Evolutionary conservation across 2,329 filamentous ascomycete genomes (phyloP).

Genomic region (Exophiala mesophila): DNA sequence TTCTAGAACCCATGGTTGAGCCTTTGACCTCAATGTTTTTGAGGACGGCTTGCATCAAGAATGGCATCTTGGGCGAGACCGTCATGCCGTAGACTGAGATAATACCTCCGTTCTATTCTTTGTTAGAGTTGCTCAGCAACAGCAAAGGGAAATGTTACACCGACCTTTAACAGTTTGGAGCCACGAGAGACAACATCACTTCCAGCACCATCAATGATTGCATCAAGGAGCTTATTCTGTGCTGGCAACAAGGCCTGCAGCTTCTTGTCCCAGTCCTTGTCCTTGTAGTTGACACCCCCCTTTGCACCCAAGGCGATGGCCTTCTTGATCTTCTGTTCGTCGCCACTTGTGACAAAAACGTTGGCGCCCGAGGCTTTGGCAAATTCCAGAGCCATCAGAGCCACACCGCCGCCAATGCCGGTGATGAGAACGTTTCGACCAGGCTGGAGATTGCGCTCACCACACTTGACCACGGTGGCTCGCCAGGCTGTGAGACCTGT

Average conservation of each 20-base stretch:
- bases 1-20: slow-evolving; percentile 83
- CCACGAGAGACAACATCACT: slow-evolving; percentile 73
- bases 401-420: slow-evolving; percentile 89
- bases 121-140: slow-evolving; percentile 2
- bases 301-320: slow-evolving; percentile 67
- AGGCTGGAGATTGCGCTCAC: slow-evolving; percentile 33
- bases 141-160: slow-evolving; percentile 14
- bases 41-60: slow-evolving; percentile 75
- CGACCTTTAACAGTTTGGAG: slow-evolving; percentile 62
- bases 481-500: slow-evolving; percentile 86
- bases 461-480: slow-evolving; percentile 72
- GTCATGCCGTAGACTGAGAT: slow-evolving; percentile 92
- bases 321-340: slow-evolving; percentile 67
- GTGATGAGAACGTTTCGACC: slow-evolving; percentile 79
- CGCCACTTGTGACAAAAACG: slow-evolving; percentile 77
- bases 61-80: slow-evolving; percentile 75
- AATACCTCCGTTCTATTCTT: slow-evolving; percentile 63
- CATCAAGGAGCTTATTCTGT: slow-evolving; percentile 65
- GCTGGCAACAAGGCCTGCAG: slow-evolving; percentile 57
- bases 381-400: slow-evolving; percentile 75
- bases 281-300: slow-evolving; percentile 79
- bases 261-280: slow-evolving; percentile 74
- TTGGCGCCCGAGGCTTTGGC: slow-evolving; percentile 67
- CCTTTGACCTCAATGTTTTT: slow-evolving; percentile 84
- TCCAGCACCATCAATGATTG: slow-evolving; percentile 85